Percentiles rank a stretch among this genome's conserved stretches.
Conservation (phyloP, 1,139 yeast species). For the Diutina mesorugosa region DNA sequence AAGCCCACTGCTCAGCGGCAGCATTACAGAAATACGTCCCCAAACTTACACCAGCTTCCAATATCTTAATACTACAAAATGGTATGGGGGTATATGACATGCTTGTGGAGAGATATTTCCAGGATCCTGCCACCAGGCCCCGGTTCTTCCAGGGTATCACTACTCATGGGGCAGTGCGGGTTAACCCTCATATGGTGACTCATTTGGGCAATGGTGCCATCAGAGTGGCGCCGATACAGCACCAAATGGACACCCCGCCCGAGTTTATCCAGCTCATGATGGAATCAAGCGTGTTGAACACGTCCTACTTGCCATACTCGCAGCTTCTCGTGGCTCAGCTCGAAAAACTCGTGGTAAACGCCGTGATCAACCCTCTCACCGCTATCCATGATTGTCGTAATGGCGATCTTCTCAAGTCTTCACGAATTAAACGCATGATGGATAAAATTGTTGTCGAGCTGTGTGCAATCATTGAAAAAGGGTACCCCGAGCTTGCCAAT, state of each 20-base stretch:
- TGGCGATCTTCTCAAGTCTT: constrained; percentile 44
- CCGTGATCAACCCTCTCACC: constrained; percentile 66
- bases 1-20: constrained; percentile 39
- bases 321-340: constrained; percentile 51
- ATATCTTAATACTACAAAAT: constrained; percentile 60
- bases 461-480: constrained; percentile 21
- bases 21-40: constrained; percentile 35
- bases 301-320: constrained; percentile 33
- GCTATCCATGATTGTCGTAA: constrained; percentile 59
- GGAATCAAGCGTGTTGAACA: constrained; percentile 20
- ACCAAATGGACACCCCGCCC: constrained; percentile 9
- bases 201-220: constrained; percentile 63
- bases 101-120: constrained; percentile 45
- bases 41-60: constrained; percentile 29
- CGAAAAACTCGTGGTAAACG: constrained; percentile 64
- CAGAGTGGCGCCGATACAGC: not conserved
- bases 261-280: constrained; percentile 20
- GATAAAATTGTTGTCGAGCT: constrained; percentile 34
- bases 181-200: constrained; percentile 30
- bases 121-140: constrained; percentile 31
- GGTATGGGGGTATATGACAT: constrained; percentile 60
- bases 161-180: constrained; percentile 62
- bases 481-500: constrained; percentile 18
- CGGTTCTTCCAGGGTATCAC: constrained; percentile 60
- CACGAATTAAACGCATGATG: constrained; percentile 19